Base-by-base conservation (phyloP, 345 rosid species). In the Ailanthus altissimus region DNA sequence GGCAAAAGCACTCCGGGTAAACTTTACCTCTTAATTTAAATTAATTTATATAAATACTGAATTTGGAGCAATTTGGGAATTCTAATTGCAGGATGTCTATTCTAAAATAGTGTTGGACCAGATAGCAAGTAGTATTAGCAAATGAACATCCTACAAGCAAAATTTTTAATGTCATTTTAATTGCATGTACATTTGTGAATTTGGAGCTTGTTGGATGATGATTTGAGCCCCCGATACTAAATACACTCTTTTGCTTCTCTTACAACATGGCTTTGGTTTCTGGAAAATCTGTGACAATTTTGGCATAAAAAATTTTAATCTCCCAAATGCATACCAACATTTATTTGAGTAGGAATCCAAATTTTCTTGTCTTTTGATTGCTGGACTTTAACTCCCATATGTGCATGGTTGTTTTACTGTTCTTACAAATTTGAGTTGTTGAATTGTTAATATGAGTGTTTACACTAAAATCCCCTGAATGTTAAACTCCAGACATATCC, bases 1-100 rank as follows among this genome's bases (percentile, higher is more conserved):
- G 81, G 82, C 93, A 21, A 91, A 82, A 89, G 91, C 97, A 77
- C 85, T 97, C 54, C 94, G 91, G 98, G 99, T 94, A 85, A 78
- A 65, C 70, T 61, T 80, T 47, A 47, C 61, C 65, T 72, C 69
- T 50, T 78, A 28, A 32, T 32, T 32, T 32, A 32, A 32, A 32
- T 32, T 32, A 32, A 32, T 32, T 3, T 32, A 32, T 32, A 32
- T 32, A 32, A 3, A 32, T 32, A 32, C 38, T 32, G 38, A 32
- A 32, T 32, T 32, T 32, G 38, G 38, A 32, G 38, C 38, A 49
- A 65, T 75, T 75, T 23, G 8, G 40, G 26, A 56, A 21, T 59
- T 60, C 10, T 46, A 45, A 12, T 46, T 21, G 38, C 20, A n/a
- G 70, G 64, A 43, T 40, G 26, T 18, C 51, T 51, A 51, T 40